Evolutionary conservation across 768 basidiomycete genomes (phyloP).

Genomic region (Lepiota brunneoincarnata): DNA sequence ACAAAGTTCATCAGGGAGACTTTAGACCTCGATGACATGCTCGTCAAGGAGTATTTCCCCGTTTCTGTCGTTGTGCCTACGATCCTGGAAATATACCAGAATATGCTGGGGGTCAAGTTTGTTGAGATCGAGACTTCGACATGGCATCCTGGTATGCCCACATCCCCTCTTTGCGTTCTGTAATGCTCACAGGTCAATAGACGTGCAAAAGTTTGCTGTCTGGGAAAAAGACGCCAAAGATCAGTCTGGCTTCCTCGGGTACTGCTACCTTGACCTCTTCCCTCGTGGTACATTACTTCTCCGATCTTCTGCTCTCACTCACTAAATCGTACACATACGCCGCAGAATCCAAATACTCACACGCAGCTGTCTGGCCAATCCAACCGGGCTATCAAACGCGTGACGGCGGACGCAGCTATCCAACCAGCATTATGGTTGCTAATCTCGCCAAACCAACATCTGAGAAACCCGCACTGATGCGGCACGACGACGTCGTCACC

Average conservation of each 20-base stretch:
- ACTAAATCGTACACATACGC: not conserved
- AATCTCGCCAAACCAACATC: constrained; percentile 86
- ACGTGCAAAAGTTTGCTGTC: constrained; percentile 81
- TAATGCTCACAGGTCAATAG: constrained; percentile 27
- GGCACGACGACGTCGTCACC: constrained; percentile 85
- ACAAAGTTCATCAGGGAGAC: constrained; percentile 63
- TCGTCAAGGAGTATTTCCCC: constrained; percentile 89
- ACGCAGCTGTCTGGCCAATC: constrained; percentile 84
- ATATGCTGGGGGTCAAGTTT: constrained; percentile 74
- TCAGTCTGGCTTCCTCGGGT: constrained; percentile 72
- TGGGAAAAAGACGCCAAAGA: constrained; percentile 80
- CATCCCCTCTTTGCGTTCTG: not conserved
- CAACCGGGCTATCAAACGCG: constrained; percentile 60
- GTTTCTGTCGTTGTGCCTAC: constrained; percentile 80
- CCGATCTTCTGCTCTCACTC: not conserved
- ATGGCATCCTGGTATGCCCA: constrained; percentile 76
- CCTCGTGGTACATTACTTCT: constrained; percentile 55
- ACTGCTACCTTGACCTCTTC: constrained; percentile 87
- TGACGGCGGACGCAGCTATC: constrained; percentile 64
- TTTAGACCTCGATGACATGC: constrained; percentile 69
- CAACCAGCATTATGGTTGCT: constrained; percentile 83
- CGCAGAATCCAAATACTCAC: constrained; percentile 74
- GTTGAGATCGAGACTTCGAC: constrained; percentile 57
- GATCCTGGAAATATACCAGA: constrained; percentile 82
- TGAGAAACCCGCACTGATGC: constrained; percentile 79